Base-by-base conservation (phyloP, 352 stramenopile genomes). In the Phytophthora meadii region DNA sequence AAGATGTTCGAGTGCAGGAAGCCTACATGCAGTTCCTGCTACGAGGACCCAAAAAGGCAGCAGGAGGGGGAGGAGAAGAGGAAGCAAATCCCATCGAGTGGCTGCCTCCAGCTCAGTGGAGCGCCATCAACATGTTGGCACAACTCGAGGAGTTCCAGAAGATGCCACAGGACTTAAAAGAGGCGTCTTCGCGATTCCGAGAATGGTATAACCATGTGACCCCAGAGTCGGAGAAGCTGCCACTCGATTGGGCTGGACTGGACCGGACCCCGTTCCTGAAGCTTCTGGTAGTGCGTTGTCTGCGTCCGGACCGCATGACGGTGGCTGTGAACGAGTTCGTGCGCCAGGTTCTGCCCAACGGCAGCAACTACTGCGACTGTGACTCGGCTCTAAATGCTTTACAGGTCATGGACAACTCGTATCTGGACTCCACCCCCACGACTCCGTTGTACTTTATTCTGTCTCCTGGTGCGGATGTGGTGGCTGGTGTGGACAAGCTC, bases 141-240 rank as follows among this genome's bases (percentile, higher is more conserved):
- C 89, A 90, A 24, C 77, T 99, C 1, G 97, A 99, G 15, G 97
- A 99, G 64, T 99, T 99, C 73, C 81, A 94, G 45, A 99, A 98
- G 67, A 98, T 99, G 77, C 93, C 90, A 25, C 89, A 94, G 52
- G 97, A 99, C 70, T 71, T 99, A 8, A 93, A 98, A 36, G 97
- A 99, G 78, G 97, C 96, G 25, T 91, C 94, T 8, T 92, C 85
- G 12, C 88, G 97, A 34, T 99, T 99, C 84, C 82, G 92, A n/a
- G 97, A 99, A 76, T 99, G 97, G 97, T 99, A 98, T 83, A 99
- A 99, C 79, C 83, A 96, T 68, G 90, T 97, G 61, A 97, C 93
- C 0, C 97, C 97, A 7, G 97, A 99, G 72, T 93, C 79, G 0
- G 97, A 99, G 70, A 99, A 99, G 79, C 76, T 99, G 24, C 97